phyloP scores from a whole-genome alignment of 495 filamentous ascomycete genomes.

The Niebla homalea region DNA sequence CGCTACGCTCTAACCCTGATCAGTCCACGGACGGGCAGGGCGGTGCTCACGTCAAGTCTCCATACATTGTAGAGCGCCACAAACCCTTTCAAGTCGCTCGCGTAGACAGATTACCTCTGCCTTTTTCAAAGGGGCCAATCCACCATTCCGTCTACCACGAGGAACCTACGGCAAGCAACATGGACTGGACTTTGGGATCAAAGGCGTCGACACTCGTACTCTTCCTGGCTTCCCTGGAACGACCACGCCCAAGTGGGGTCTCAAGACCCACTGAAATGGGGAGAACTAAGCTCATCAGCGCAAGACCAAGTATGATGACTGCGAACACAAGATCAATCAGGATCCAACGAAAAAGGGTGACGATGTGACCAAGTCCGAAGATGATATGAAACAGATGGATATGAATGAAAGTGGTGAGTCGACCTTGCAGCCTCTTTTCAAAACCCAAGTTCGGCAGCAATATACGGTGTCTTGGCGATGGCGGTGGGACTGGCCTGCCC shows the following conservation, averaged over 20 bases:
- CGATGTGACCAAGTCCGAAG: neutral
- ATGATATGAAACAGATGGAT: neutral
- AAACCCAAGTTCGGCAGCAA: neutral
- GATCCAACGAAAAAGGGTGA: neutral
- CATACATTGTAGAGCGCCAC: neutral
- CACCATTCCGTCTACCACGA: conserved; percentile 1
- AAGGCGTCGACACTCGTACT: conserved; percentile 1
- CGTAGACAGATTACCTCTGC: conserved; percentile 2
- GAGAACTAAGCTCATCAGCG: neutral
- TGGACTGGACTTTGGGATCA: conserved; percentile 7
- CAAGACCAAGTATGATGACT: neutral
- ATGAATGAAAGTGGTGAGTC: neutral
- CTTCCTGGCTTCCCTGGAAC: neutral
- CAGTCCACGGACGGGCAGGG: conserved; percentile 6
- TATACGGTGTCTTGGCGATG: neutral
- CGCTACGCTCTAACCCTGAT: neutral
- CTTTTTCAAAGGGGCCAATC: conserved; percentile 1
- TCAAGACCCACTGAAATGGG: neutral
- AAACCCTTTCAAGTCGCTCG: conserved; percentile 1
- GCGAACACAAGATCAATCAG: conserved; percentile 3
- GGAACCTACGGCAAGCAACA: conserved; percentile 4
- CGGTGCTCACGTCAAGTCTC: neutral
- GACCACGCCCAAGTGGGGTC: neutral
- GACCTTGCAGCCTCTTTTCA: conserved; percentile 6
- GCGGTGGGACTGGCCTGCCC: neutral